Conservation (phyloP, 768 basidiomycete species). For the Lactarius hengduanensis region DNA sequence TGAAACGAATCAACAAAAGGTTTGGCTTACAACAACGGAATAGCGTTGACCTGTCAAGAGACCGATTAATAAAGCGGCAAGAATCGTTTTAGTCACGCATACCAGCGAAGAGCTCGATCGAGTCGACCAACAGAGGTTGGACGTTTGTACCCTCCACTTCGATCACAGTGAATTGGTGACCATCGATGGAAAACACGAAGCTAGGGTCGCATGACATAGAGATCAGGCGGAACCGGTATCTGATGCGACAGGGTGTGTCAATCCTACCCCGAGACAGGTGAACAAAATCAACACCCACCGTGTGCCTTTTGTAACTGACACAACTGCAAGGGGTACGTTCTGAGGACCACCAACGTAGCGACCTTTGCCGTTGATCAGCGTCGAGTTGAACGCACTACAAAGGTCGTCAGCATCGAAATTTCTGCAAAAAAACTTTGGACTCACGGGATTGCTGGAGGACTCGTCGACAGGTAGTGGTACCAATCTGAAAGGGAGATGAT, state of each 20-base stretch:
- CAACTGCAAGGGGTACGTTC: conserved; percentile 18
- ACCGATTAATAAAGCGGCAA: background rate
- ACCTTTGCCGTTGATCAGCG: conserved; percentile 52
- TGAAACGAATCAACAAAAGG: background rate
- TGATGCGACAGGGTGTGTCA: conserved; percentile 4
- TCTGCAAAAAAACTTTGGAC: background rate
- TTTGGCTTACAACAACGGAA: conserved; percentile 32
- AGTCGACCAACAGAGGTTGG: conserved; percentile 40
- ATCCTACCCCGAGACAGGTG: background rate
- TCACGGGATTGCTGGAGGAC: conserved; percentile 1
- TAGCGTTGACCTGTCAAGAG: conserved; percentile 30
- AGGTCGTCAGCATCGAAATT: background rate
- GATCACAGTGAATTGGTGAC: conserved; percentile 43
- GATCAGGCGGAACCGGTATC: conserved; percentile 30
- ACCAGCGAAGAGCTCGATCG: conserved; percentile 44
- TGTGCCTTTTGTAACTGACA: conserved; percentile 22
- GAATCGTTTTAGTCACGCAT: conserved; percentile 20
- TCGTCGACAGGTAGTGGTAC: conserved; percentile 27
- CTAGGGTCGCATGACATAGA: conserved; percentile 35
- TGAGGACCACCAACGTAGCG: conserved; percentile 35
- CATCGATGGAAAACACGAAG: conserved; percentile 42
- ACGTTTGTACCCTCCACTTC: conserved; percentile 41
- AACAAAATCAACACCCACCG: conserved; percentile 13
- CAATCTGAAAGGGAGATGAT: conserved; percentile 51
- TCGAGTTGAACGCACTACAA: conserved; percentile 35